Conservation (phyloP, 2,329 filamentous ascomycete genomes). For the Alternaria solani region DNA sequence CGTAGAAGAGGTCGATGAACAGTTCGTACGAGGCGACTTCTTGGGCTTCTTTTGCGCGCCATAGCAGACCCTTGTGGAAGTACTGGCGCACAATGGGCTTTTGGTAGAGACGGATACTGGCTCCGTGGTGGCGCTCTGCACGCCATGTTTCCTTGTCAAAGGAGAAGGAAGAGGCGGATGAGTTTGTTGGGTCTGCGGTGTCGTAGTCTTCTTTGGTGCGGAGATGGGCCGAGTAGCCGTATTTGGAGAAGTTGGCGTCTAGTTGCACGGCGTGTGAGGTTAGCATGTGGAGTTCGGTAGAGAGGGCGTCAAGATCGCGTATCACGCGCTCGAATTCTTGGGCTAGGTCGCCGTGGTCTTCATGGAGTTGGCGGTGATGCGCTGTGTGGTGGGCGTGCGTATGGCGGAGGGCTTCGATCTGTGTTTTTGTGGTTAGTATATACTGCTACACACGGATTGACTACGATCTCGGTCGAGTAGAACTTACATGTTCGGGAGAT, state of each 20-base stretch:
- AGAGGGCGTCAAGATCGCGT: slow-evolving; percentile 62
- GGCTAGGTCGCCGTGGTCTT: slow-evolving; percentile 60
- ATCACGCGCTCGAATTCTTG: slow-evolving; percentile 66
- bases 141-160: slow-evolving; percentile 51
- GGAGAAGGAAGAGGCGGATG: slow-evolving; percentile 21
- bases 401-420: slow-evolving; percentile 58
- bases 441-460: background rate
- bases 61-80: slow-evolving; percentile 70
- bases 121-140: slow-evolving; percentile 49
- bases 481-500: slow-evolving; percentile 57
- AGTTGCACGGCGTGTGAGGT: slow-evolving; percentile 63
- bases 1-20: slow-evolving; percentile 70
- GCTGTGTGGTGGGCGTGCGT: slow-evolving; percentile 63
- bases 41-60: slow-evolving; percentile 66
- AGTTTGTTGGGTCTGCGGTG: slow-evolving; percentile 11
- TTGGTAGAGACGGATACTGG: slow-evolving; percentile 65
- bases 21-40: slow-evolving; percentile 71
- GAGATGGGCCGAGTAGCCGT: slow-evolving; percentile 68
- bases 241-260: slow-evolving; percentile 69
- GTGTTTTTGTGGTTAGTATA: background rate
- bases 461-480: background rate
- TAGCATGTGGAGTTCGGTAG: slow-evolving; percentile 62
- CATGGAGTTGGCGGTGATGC: slow-evolving; percentile 57
- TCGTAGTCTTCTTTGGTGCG: slow-evolving; percentile 46
- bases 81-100: slow-evolving; percentile 70